phyloP scores from a whole-genome alignment of 2,329 filamentous ascomycete genomes.

The Hypoxylon sp. region DNA sequence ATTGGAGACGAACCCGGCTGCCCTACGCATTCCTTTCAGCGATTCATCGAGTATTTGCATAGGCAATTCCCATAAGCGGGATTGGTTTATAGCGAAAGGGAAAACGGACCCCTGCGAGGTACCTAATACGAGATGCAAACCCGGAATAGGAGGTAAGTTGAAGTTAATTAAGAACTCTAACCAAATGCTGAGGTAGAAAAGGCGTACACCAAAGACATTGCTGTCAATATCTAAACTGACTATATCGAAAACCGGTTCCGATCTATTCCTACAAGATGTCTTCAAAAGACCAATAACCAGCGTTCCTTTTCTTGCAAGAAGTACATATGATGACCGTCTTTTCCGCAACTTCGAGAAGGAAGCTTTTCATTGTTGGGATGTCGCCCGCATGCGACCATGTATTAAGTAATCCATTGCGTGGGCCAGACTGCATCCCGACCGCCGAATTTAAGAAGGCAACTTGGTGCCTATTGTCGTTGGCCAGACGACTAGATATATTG shows the following conservation, averaged over 20 bases:
- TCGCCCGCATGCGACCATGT: conserved; percentile 41
- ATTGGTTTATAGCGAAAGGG: too few relatives aligned
- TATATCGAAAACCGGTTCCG: conserved; percentile 6
- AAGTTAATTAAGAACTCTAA: too few relatives aligned
- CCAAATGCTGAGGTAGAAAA: too few relatives aligned
- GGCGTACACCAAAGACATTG: neutral
- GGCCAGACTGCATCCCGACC: conserved; percentile 40
- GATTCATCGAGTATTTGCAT: neutral
- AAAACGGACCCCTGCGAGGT: too few relatives aligned
- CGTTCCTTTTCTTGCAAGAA: conserved; percentile 42
- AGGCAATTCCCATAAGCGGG: too few relatives aligned
- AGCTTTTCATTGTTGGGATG: conserved; percentile 31
- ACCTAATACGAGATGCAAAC: too few relatives aligned
- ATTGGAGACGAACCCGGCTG: too few relatives aligned
- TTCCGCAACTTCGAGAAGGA: conserved; percentile 42
- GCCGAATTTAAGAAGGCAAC: conserved; percentile 45
- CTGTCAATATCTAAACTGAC: neutral
- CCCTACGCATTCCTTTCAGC: neutral
- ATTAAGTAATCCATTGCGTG: conserved; percentile 35
- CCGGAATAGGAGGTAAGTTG: too few relatives aligned
- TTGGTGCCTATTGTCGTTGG: conserved; percentile 39
- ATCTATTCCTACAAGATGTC: conserved; percentile 38
- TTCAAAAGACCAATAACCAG: conserved; percentile 41
- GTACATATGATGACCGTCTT: conserved; percentile 47
- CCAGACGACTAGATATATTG: conserved; percentile 38